Evolutionary conservation across 192 early-diverging fungal species (phyloP).

Genomic region (Coemansia sp.): DNA sequence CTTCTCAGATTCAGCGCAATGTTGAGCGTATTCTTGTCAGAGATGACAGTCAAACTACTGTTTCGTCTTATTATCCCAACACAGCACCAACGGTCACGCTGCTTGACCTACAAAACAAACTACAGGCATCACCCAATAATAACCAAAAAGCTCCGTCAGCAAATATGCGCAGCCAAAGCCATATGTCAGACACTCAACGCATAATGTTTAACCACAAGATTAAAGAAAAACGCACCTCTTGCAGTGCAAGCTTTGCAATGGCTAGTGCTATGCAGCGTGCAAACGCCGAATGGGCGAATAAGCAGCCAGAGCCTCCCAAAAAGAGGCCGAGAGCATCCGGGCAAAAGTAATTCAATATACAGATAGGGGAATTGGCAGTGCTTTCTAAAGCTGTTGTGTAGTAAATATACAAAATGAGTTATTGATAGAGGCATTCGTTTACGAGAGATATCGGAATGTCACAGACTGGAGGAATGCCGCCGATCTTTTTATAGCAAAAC

Average conservation of each 20-base stretch:
- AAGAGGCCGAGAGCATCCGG: neutral
- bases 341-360: neutral
- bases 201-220: constrained; percentile 8
- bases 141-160: neutral
- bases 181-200: neutral
- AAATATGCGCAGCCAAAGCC: neutral
- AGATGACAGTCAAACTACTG: neutral
- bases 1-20: neutral
- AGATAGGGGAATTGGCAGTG: neutral
- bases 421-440: constrained; percentile 68
- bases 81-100: neutral
- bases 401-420: constrained; percentile 13
- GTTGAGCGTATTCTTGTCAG: neutral
- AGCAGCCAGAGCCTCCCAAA: neutral
- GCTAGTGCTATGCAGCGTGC: constrained; percentile 29
- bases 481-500: constrained; percentile 37
- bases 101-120: neutral
- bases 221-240: constrained; percentile 25
- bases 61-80: neutral
- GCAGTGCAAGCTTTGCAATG: constrained; percentile 17
- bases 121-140: neutral
- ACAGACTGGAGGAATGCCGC: constrained; percentile 45
- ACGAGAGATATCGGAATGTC: constrained; percentile 64
- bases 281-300: neutral
- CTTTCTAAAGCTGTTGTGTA: neutral